These are phyloP conservation scores for Coemansia asiatica DNA, from an alignment of 192 early-diverging fungal genomes.

Conservation along the genomic window DNA sequence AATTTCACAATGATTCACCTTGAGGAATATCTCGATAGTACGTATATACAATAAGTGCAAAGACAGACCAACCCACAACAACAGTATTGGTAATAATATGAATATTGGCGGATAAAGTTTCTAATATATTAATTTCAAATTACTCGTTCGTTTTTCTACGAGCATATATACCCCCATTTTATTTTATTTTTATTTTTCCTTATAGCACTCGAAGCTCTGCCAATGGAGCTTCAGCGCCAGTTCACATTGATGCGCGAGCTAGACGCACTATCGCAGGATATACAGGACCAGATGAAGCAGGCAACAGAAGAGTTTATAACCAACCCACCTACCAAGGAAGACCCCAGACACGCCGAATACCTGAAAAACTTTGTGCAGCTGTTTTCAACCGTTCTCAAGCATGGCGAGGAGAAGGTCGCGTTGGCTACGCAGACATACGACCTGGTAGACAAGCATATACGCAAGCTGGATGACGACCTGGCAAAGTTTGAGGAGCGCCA, in stretches of 20 bases:
- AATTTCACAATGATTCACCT: slow-evolving; percentile 58
- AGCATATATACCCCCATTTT: not conserved
- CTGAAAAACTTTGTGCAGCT: slow-evolving; percentile 54
- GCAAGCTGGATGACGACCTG: slow-evolving; percentile 88
- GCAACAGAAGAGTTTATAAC: slow-evolving; percentile 75
- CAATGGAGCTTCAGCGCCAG: slow-evolving; percentile 77
- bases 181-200: not conserved
- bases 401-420: slow-evolving; percentile 92
- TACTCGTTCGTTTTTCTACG: too few species aligned
- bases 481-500: slow-evolving; percentile 90
- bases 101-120: not conserved
- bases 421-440: slow-evolving; percentile 93
- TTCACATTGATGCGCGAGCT: slow-evolving; percentile 95
- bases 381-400: slow-evolving; percentile 76
- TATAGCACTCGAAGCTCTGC: slow-evolving; percentile 73
- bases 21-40: slow-evolving; percentile 91
- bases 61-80: not conserved
- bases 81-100: not conserved
- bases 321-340: slow-evolving; percentile 53
- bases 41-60: slow-evolving; percentile 24
- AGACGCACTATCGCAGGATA: slow-evolving; percentile 71
- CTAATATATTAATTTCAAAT: not conserved
- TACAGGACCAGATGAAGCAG: slow-evolving; percentile 66
- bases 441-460: slow-evolving; percentile 87
- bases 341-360: slow-evolving; percentile 52